Conservation (phyloP, 2,329 filamentous ascomycete species). For the Xenoacremonium recifei region DNA sequence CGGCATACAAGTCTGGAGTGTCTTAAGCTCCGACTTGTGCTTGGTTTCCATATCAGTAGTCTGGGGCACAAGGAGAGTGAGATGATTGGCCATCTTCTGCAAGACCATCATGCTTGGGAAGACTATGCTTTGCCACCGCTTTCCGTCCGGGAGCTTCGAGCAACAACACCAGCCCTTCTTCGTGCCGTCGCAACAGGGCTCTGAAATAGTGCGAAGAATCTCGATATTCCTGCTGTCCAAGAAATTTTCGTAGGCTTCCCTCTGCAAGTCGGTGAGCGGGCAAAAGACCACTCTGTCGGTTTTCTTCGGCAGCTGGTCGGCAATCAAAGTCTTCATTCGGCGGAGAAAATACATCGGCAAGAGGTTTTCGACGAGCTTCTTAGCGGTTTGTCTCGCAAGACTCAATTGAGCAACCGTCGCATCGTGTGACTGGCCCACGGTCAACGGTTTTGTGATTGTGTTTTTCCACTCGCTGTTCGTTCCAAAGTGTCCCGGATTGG, state of each 20-base stretch:
- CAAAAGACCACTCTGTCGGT: constrained; percentile 94
- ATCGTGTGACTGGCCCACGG: constrained; percentile 88
- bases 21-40: constrained; percentile 73
- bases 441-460: constrained; percentile 75
- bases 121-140: constrained; percentile 71
- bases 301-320: constrained; percentile 91
- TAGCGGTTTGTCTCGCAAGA: constrained; percentile 75
- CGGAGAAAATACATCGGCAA: constrained; percentile 88
- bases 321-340: constrained; percentile 89
- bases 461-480: constrained; percentile 72
- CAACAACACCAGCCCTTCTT: constrained; percentile 79
- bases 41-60: constrained; percentile 65
- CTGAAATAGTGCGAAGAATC: constrained; percentile 64
- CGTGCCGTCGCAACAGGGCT: constrained; percentile 66
- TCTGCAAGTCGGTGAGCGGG: constrained; percentile 78
- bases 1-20: constrained; percentile 73
- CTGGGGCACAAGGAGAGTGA: constrained; percentile 80
- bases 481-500: constrained; percentile 74
- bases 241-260: constrained; percentile 78
- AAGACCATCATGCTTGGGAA: constrained; percentile 82
- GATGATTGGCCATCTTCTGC: constrained; percentile 87
- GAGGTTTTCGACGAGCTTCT: constrained; percentile 81
- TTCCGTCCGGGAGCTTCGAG: constrained; percentile 56
- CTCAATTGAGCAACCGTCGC: constrained; percentile 82
- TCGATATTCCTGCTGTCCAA: constrained; percentile 67